Percentiles rank a stretch among this genome's conserved stretches.
Evolutionary conservation across 768 basidiomycete species (phyloP).

Genomic region (Butyriboletus loyo): DNA sequence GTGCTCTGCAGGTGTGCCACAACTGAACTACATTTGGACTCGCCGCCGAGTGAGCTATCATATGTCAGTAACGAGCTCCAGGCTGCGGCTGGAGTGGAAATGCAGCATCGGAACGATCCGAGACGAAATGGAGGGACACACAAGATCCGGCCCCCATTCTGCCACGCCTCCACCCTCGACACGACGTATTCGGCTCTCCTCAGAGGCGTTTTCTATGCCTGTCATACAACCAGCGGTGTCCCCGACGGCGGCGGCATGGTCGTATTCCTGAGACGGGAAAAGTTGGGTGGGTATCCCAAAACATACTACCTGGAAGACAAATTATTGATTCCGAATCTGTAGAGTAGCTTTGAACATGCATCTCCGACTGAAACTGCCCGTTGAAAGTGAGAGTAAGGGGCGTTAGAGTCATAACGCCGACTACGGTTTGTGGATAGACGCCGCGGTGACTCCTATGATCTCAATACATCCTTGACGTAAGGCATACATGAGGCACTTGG

Average conservation of each 20-base stretch:
- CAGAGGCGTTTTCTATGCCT: background rate
- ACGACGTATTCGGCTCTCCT: background rate
- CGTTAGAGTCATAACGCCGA: background rate
- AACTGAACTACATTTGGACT: background rate
- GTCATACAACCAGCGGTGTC: background rate
- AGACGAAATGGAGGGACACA: background rate
- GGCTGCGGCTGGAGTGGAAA: background rate
- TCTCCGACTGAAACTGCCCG: background rate
- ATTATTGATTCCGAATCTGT: background rate
- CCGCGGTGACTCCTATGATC: background rate
- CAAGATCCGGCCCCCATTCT: background rate
- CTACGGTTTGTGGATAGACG: background rate
- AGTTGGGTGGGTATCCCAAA: background rate
- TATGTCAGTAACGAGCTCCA: background rate
- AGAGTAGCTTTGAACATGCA: background rate
- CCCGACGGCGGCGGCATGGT: background rate
- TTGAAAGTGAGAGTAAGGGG: background rate
- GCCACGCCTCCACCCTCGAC: background rate
- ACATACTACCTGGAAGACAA: background rate
- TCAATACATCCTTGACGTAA: background rate
- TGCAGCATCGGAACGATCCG: background rate
- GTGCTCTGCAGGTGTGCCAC: background rate
- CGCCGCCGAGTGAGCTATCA: background rate
- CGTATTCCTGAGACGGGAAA: background rate
- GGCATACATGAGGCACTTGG: slow-evolving; percentile 3